Evolutionary conservation across 768 basidiomycete genomes (phyloP), one percentile per base, ranked within the genome.

Genomic region (Russula emetica): DNA sequence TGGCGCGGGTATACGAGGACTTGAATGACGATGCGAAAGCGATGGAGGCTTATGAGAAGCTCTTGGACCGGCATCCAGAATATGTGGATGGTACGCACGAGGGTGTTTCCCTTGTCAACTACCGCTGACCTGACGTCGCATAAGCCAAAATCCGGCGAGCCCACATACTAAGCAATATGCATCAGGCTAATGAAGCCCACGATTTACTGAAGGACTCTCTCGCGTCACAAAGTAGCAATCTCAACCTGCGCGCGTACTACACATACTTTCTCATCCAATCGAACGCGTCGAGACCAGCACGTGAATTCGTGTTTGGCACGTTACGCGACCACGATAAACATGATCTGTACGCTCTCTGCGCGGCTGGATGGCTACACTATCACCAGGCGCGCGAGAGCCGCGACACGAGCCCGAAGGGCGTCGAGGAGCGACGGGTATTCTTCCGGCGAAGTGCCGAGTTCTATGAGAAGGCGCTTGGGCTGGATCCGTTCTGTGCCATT

Each of bases 101-200:
- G 22, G 18, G 9, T 26, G 2, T 24, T 56, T 32, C 22, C 30
- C 45, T 51, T 1, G n/a, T 51, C 26, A n/a, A 28, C 6, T 14
- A 2, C 44, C 3, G 8, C 45, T 28, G 14, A 50, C 20, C 18
- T 38, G 36, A 60, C 34, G 13, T 47, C 47, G 22, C 50, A 57
- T 49, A 70, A 98, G 96, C 95, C 67, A 98, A 98, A 78, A 84
- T 96, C 50, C 88, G 96, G 28, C 88, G 92, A 66, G 92, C 95
- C 0, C 83, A 89, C 20, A 87, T 98, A 82, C 79, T 88, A 0
- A 79, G 85, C 1, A 78, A 79, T 30, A 70, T 87, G 20, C 91
- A 89, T 61, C 84, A 85, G 22, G 80, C 85, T 69, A 86, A 88
- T 67, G 88, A 91, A 2, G 94, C 94, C 0, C 92, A 97, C 72